Evolutionary conservation across 345 rosid genomes (phyloP), one percentile per base, ranked within the genome.

Genomic region (Boechera divaricarpa): DNA sequence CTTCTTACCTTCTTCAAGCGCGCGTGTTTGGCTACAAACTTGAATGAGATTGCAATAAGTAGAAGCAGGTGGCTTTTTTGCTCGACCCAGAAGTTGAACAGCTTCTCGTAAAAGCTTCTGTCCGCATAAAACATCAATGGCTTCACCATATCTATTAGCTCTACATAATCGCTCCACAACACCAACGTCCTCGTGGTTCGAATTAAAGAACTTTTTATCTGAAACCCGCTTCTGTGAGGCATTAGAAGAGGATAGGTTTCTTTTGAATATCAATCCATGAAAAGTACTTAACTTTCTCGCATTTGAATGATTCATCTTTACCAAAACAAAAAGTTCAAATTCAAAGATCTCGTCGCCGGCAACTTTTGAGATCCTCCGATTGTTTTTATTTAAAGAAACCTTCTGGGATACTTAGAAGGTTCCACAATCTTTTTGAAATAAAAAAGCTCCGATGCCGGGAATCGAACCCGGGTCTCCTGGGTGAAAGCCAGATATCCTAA

Each of bases 391-490:
- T 62, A 0, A 3, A 11, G 15, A 39, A 21, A 36, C 2, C 26
- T 31, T 38, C 41, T 38, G 1, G 1, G 0, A 12, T 10, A 24
- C 0, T n/a, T 6, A n/a, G 49, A 49, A 24, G 47, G 26, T 58
- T 51, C 4, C 1, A 2, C 16, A 26, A 12, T 5, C 0, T 67
- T 59, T 38, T 16, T 5, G n/a, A 9, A 24, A 36, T 0, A 4
- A 47, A 28, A 2, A 5, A 51, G 0, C 90, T 92, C 94, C 91
- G 84, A 79, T 87, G 94, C 89, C 94, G 94, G 94, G 88, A 92
- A 92, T 90, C 87, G 91, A 92, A 87, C 98, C 94, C 90, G 94
- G 94, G 93, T 90, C 92, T 78, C 91, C 91, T 89, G 96, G 94
- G 93, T 89, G 93, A 89, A 90, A 90, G 94, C 91, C 94, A 90